Percentiles rank a stretch among this genome's conserved stretches.
Evolutionary conservation across 352 stramenopile genomes (phyloP).

Genomic region (Pythium sukuiense): DNA sequence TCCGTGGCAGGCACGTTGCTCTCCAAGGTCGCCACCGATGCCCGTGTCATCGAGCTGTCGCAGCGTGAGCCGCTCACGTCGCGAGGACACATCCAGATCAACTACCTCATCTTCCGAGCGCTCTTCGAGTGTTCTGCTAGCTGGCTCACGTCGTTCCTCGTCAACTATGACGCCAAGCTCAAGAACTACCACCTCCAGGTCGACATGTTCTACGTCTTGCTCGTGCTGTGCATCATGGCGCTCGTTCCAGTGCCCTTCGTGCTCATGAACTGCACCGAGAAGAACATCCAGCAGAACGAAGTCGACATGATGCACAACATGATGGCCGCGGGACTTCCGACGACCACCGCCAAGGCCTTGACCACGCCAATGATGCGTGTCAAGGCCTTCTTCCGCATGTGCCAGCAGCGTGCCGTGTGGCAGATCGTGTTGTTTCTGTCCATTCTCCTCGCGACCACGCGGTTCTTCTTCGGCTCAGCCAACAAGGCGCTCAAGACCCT

Average conservation of each 20-base stretch:
- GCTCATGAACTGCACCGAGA: slow-evolving; percentile 58
- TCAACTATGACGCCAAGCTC: slow-evolving; percentile 40
- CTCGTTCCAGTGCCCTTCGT: slow-evolving; percentile 65
- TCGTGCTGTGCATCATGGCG: slow-evolving; percentile 47
- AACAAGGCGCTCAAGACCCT: slow-evolving; percentile 41
- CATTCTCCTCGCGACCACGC: slow-evolving; percentile 48
- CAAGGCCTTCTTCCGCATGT: slow-evolving; percentile 62
- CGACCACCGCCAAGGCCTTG: slow-evolving; percentile 13
- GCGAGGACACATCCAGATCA: slow-evolving; percentile 74
- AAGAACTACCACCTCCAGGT: slow-evolving; percentile 51
- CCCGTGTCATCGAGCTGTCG: slow-evolving; percentile 77
- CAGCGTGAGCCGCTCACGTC: slow-evolving; percentile 70
- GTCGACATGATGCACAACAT: slow-evolving; percentile 29
- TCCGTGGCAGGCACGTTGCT: slow-evolving; percentile 82
- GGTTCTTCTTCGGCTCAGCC: slow-evolving; percentile 57
- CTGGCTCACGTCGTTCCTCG: slow-evolving; percentile 48
- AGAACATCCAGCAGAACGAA: slow-evolving; percentile 35
- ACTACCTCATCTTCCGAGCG: slow-evolving; percentile 67
- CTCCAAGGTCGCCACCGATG: slow-evolving; percentile 83
- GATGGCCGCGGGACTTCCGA: slow-evolving; percentile 20
- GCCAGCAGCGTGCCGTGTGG: slow-evolving; percentile 72
- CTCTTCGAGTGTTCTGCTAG: slow-evolving; percentile 48
- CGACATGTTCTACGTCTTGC: slow-evolving; percentile 54
- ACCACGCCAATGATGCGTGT: slow-evolving; percentile 26
- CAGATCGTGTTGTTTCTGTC: slow-evolving; percentile 75